Conservation (phyloP, 1,284 basidiomycete genomes). For the Kwoniella shivajii region DNA sequence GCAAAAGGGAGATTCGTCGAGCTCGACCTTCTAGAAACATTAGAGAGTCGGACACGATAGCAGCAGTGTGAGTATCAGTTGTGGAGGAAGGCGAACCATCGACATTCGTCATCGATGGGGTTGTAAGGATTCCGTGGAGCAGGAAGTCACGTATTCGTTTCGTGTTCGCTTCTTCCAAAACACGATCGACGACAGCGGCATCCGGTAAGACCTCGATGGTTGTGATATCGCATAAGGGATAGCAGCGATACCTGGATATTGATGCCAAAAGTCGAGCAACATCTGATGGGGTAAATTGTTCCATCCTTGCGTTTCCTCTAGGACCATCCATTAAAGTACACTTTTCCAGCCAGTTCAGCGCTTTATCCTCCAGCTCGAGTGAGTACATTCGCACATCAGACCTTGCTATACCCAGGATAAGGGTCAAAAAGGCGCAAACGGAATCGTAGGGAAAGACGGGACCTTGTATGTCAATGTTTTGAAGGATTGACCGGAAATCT, state of each 20-base stretch:
- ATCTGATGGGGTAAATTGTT: constrained; percentile 60
- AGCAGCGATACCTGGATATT: constrained; percentile 59
- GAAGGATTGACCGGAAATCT: constrained; percentile 74
- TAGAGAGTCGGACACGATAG: constrained; percentile 50
- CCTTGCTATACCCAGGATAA: constrained; percentile 67
- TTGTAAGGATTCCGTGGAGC: constrained; percentile 65
- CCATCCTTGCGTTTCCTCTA: constrained; percentile 58
- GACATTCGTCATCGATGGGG: background rate
- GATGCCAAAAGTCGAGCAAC: constrained; percentile 65
- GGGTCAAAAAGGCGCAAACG: constrained; percentile 74
- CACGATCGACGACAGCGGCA: constrained; percentile 64
- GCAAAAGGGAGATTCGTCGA: constrained; percentile 66
- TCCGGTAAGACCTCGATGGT: constrained; percentile 60
- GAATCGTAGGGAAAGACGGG: constrained; percentile 81
- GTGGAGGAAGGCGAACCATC: background rate
- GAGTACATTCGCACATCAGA: constrained; percentile 78
- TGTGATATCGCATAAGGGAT: constrained; percentile 13
- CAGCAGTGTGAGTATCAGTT: constrained; percentile 8
- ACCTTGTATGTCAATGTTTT: constrained; percentile 82
- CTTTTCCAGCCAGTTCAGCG: constrained; percentile 70
- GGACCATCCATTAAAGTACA: constrained; percentile 57
- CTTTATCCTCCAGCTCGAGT: constrained; percentile 78
- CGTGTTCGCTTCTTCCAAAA: constrained; percentile 64
- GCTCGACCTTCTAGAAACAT: constrained; percentile 57
- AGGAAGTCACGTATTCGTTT: constrained; percentile 69